Evolutionary conservation across 176 grass and related monocot species (phyloP).

Genomic region (Avena eriantha): DNA sequence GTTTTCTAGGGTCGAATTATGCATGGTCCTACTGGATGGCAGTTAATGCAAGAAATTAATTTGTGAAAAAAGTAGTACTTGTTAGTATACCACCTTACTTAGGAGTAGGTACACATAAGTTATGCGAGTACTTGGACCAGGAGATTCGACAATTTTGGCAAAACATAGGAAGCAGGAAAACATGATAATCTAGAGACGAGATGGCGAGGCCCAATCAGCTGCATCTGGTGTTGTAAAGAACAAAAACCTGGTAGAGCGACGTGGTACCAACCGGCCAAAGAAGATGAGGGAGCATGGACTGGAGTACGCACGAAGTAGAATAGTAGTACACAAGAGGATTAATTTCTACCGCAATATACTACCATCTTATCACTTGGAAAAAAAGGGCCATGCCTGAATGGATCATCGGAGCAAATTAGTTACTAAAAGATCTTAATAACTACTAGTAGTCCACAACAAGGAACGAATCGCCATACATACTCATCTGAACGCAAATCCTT

Average conservation of each 20-base stretch:
- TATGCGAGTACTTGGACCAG: conserved; percentile 21
- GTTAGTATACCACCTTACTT: not conserved
- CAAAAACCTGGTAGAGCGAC: conserved; percentile 38
- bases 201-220: conserved; percentile 6
- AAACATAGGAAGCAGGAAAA: conserved; percentile 30
- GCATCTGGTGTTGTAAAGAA: conserved; percentile 23
- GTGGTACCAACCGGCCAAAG: conserved; percentile 17
- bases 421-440: too few species aligned
- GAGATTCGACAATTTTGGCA: conserved; percentile 20
- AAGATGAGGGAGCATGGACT: not conserved
- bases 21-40: not conserved
- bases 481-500: conserved; percentile 12
- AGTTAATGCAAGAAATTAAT: not conserved
- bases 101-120: not conserved
- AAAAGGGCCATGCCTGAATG: not conserved
- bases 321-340: not conserved
- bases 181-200: conserved; percentile 29
- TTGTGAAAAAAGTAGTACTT: not conserved
- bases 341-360: not conserved
- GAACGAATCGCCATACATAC: not conserved
- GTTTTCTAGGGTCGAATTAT: not conserved
- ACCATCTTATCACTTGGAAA: not conserved
- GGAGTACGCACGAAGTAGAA: not conserved
- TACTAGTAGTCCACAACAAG: not conserved
- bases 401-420: not conserved